These are phyloP conservation scores for Cercospora citrullina DNA, from an alignment of 2,329 filamentous ascomycete genomes.

Conservation along the genomic window DNA sequence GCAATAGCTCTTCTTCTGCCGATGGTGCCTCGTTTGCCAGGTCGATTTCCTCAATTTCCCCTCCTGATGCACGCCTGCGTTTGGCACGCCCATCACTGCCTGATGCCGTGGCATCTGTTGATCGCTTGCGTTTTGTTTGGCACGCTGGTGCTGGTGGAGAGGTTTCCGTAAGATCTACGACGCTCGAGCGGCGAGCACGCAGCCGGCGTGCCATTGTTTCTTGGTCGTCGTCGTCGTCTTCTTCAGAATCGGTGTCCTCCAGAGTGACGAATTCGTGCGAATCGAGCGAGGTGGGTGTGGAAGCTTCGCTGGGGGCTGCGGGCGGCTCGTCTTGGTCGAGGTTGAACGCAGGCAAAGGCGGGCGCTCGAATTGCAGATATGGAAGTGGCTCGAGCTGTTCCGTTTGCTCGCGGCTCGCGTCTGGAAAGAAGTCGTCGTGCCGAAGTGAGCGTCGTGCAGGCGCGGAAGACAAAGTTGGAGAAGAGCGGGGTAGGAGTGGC, in stretches of 20 bases:
- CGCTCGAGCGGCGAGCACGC: conserved; percentile 3
- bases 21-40: conserved; percentile 26
- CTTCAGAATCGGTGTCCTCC: conserved; percentile 22
- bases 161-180: conserved; percentile 24
- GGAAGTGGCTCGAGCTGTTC: not conserved
- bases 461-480: not conserved
- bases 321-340: not conserved
- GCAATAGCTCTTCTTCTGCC: conserved; percentile 41
- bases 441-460: not conserved
- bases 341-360: not conserved
- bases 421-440: not conserved
- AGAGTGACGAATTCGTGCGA: conserved; percentile 27
- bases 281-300: conserved; percentile 3
- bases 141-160: conserved; percentile 10
- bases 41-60: conserved; percentile 26
- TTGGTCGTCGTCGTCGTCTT: conserved; percentile 11
- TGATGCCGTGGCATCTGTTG: conserved; percentile 5
- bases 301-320: not conserved
- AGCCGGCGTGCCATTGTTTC: not conserved
- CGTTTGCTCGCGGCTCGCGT: not conserved
- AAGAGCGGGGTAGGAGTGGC: not conserved
- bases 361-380: not conserved
- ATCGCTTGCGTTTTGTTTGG: conserved; percentile 19
- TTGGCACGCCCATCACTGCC: not conserved
- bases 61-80: not conserved